These are phyloP conservation scores for Cryptosporidium ubiquitum DNA, from an alignment of 169 alveolate species.

Conservation along the genomic window DNA sequence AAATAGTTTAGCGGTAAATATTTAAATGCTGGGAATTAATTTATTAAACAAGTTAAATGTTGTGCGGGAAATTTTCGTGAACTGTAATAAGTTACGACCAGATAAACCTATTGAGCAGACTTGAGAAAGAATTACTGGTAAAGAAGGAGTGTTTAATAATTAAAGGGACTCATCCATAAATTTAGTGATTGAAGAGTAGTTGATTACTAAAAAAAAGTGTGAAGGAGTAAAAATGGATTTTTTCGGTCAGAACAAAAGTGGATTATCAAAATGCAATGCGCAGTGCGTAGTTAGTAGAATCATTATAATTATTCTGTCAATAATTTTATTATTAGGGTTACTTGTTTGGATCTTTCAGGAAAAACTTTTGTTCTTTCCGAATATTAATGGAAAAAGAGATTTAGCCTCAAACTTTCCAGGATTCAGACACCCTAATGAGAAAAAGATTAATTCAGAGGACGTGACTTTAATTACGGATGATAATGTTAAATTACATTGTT, in stretches of 20 bases:
- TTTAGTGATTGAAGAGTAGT: not conserved
- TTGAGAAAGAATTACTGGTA: not conserved
- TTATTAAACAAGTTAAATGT: too few relatives aligned
- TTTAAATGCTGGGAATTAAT: too few relatives aligned
- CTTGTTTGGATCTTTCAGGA: slow-evolving; percentile 33
- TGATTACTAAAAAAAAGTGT: not conserved
- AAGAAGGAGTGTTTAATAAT: not conserved
- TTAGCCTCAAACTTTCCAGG: slow-evolving; percentile 49
- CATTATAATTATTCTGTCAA: not conserved
- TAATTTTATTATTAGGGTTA: not conserved
- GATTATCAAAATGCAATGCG: not conserved
- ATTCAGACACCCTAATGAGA: slow-evolving; percentile 73
- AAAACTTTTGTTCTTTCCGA: slow-evolving; percentile 21
- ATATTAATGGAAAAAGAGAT: slow-evolving; percentile 17
- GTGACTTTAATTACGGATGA: slow-evolving; percentile 80
- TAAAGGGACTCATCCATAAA: not conserved
- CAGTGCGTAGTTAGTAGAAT: not conserved
- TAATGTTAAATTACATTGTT: slow-evolving; percentile 80
- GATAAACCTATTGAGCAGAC: not conserved
- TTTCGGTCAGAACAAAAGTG: not conserved
- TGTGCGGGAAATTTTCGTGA: not conserved
- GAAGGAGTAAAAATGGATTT: not conserved
- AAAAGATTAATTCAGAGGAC: slow-evolving; percentile 79
- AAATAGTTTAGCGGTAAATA: not conserved
- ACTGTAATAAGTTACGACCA: too few relatives aligned